These are phyloP conservation scores for Styphnolobium japonicum DNA, from an alignment of 306 rosid genomes.

Conservation along the genomic window DNA sequence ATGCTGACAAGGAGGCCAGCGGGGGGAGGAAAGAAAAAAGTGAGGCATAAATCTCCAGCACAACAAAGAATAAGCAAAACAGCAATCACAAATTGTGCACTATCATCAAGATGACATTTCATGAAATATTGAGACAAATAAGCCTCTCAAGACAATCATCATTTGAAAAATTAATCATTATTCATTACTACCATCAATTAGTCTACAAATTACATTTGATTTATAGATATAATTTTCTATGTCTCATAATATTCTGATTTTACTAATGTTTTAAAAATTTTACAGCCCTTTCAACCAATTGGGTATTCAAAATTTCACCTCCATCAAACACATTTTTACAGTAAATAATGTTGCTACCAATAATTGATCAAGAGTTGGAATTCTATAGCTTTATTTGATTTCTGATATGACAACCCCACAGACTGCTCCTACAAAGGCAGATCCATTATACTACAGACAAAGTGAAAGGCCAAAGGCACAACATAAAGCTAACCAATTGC, in stretches of 20 bases:
- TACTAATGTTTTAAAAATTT: slow-evolving; percentile 1
- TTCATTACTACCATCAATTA: not conserved
- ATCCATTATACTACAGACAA: not conserved
- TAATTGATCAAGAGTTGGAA: not conserved
- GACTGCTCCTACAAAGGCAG: not conserved
- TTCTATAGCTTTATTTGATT: not conserved
- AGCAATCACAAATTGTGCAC: slow-evolving; percentile 1
- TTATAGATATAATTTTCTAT: not conserved
- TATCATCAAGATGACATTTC: not conserved
- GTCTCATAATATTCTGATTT: not conserved
- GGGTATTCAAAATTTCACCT: slow-evolving; percentile 2
- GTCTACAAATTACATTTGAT: not conserved
- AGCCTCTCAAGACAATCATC: not conserved
- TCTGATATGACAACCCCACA: not conserved
- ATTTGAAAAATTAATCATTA: slow-evolving; percentile 1
- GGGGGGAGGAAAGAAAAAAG: not conserved
- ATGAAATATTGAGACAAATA: not conserved
- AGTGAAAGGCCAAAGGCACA: not conserved
- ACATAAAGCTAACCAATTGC: slow-evolving; percentile 16
- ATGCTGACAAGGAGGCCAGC: slow-evolving; percentile 57
- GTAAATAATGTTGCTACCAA: not conserved
- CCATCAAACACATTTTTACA: not conserved
- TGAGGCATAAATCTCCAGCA: slow-evolving; percentile 14
- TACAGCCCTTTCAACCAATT: not conserved
- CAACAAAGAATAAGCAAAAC: slow-evolving; percentile 8